Base-by-base conservation (phyloP, 2,329 filamentous ascomycete species). In the Aureobasidium sp. region DNA sequence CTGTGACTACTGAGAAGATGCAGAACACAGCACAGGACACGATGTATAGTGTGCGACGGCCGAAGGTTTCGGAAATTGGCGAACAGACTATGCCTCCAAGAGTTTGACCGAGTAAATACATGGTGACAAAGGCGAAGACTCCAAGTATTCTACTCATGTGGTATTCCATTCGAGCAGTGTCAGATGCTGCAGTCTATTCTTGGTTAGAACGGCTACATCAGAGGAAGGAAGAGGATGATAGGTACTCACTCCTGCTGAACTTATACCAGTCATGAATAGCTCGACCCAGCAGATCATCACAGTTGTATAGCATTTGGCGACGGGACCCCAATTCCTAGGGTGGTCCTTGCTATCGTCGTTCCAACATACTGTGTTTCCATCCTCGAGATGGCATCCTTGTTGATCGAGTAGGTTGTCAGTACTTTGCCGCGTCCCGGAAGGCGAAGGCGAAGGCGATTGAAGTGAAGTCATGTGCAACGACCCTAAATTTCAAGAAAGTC, bases 21-120 rank as follows among this genome's bases (percentile, higher is more conserved):
- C 68, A 70, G 64, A 73, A 74, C 7, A 69, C 39, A n/a, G 67
- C 62, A 1, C 67, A 69, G 6, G 71, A 68, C 14, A 67, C 60
- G 7, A 75, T 70, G 58, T 75, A 75, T 2, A 74, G 66, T 9
- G 66, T 66, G 14, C 69, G 67, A 2, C 74, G 69, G 0, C 74
- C 74, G 35, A 74, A 73, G 0, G 72, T 67, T 62, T 75, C 73
- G 1, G 74, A 75, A 8, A 74, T 68, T 1, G 74, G 73, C 3
- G 73, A 70, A 47, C 75, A 70, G 7, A 75, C 33, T 9, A 74
- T 70, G 4, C 72, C 72, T 4, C 72, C 74, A 6, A 75, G 35
- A 3, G 71, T 72, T 62, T 76, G 73, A 4, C 74, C 73, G 1
- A 75, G 67, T 31, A 72, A 68, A 60, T 73, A 73, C 67, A 63